Percentiles rank a stretch among this genome's conserved stretches.
These are phyloP conservation scores for Yamadazyma kitorensis DNA, from an alignment of 805 yeast genomes.

Conservation along the genomic window DNA sequence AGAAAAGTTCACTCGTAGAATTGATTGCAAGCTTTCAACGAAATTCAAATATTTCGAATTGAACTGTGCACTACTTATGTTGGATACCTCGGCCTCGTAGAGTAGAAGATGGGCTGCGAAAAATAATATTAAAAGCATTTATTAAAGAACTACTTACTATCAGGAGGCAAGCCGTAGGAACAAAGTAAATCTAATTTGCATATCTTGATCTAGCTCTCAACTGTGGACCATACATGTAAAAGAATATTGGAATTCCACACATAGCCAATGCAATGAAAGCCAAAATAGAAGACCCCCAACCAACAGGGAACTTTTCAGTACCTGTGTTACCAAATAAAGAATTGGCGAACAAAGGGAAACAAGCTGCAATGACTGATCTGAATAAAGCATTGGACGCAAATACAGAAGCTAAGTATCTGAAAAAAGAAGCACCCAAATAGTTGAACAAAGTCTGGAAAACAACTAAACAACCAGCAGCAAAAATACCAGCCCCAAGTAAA, in stretches of 20 bases:
- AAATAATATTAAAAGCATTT: too few species aligned
- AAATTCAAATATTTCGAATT: too few species aligned
- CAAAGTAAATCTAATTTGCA: too few species aligned
- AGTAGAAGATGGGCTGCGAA: too few species aligned
- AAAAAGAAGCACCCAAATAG: slow-evolving; percentile 49
- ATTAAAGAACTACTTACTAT: too few species aligned
- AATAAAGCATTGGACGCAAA: slow-evolving; percentile 55
- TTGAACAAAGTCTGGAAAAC: slow-evolving; percentile 52
- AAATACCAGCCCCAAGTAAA: slow-evolving; percentile 40
- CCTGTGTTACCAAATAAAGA: slow-evolving; percentile 55
- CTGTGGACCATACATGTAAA: slow-evolving; percentile 40
- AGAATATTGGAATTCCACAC: slow-evolving; percentile 44
- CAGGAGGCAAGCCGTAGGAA: too few species aligned
- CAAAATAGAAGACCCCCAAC: slow-evolving; percentile 52
- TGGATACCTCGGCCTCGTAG: too few species aligned
- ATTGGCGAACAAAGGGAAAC: slow-evolving; percentile 63
- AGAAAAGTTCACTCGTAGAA: too few species aligned
- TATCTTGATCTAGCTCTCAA: slow-evolving; percentile 34
- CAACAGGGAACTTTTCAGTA: slow-evolving; percentile 52
- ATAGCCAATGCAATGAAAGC: slow-evolving; percentile 44
- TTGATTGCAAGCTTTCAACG: too few species aligned
- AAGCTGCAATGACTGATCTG: slow-evolving; percentile 50
- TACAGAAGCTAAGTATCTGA: slow-evolving; percentile 52
- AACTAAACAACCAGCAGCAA: slow-evolving; percentile 37
- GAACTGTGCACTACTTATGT: too few species aligned